Evolutionary conservation across 2,329 filamentous ascomycete species (phyloP).

Genomic region (Exserohilum turcica): DNA sequence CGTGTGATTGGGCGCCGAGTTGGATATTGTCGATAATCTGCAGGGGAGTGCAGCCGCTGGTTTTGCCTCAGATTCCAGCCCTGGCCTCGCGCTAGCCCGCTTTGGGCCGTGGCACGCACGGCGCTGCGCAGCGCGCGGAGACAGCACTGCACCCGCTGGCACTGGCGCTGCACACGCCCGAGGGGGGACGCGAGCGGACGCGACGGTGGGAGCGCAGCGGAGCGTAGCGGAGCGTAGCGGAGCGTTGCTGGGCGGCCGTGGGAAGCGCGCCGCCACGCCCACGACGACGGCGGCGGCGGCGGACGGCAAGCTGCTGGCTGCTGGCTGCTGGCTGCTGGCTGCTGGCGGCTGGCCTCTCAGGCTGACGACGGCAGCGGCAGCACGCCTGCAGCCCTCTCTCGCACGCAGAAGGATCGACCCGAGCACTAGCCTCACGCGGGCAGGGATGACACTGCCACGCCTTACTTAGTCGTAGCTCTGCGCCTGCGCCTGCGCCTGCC

Average conservation of each 20-base stretch:
- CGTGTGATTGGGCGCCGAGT: slow-evolving; percentile 21
- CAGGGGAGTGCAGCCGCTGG: slow-evolving; percentile 21
- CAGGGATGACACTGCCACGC: slow-evolving; percentile 14
- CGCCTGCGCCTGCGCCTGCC: not conserved
- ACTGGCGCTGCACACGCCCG: not conserved
- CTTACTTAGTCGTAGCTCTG: no score
- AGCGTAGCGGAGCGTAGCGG: no score
- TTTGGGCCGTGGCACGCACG: slow-evolving; percentile 5
- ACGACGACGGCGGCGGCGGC: not conserved
- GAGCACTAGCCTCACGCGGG: slow-evolving; percentile 8
- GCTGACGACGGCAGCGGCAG: not conserved
- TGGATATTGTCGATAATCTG: slow-evolving; percentile 19
- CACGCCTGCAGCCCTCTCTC: not conserved
- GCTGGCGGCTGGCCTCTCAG: no score
- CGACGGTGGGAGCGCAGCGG: no score
- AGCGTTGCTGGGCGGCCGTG: not conserved
- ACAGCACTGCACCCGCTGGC: not conserved
- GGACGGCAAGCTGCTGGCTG: not conserved
- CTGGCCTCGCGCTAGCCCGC: slow-evolving; percentile 12
- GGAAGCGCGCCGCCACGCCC: not conserved
- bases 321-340: no score
- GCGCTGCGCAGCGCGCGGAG: not conserved
- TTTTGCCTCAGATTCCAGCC: slow-evolving; percentile 22
- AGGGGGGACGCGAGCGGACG: no score
- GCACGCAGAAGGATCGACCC: slow-evolving; percentile 16